Conservation (phyloP, 2,329 filamentous ascomycete species). For the Cryphonectria radicalis region DNA sequence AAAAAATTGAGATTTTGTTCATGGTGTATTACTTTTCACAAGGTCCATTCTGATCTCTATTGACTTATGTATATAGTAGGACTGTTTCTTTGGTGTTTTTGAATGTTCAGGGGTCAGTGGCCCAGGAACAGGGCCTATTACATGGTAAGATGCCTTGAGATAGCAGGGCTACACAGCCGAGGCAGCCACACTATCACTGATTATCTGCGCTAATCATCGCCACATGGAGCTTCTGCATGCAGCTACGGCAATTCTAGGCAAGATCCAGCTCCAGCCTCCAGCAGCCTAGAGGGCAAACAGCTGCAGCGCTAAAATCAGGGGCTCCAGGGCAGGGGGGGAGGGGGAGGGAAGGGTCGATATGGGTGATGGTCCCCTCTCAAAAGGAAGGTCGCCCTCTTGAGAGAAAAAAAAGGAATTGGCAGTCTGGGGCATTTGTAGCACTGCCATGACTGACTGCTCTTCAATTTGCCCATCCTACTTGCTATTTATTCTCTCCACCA, state of each 20-base stretch:
- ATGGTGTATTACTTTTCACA: background rate
- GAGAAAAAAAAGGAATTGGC: background rate
- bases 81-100: background rate
- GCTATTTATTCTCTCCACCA: background rate
- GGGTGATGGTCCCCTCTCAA: background rate
- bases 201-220: slow-evolving; percentile 13
- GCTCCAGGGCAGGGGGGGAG: slow-evolving; percentile 14
- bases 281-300: slow-evolving; percentile 5
- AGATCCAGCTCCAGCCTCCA: slow-evolving; percentile 15
- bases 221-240: slow-evolving; percentile 22
- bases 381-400: slow-evolving; percentile 21
- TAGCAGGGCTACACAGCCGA: background rate
- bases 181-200: slow-evolving; percentile 17
- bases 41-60: background rate
- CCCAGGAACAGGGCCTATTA: background rate
- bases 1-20: background rate
- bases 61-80: background rate
- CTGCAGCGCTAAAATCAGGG: slow-evolving; percentile 29
- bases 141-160: background rate
- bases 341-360: background rate
- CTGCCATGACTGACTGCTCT: slow-evolving; percentile 9
- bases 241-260: slow-evolving; percentile 19
- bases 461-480: slow-evolving; percentile 2
- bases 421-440: background rate
- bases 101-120: background rate